These are phyloP conservation scores for Phylloporus sp. DNA, from an alignment of 768 basidiomycete genomes.

Conservation along the genomic window DNA sequence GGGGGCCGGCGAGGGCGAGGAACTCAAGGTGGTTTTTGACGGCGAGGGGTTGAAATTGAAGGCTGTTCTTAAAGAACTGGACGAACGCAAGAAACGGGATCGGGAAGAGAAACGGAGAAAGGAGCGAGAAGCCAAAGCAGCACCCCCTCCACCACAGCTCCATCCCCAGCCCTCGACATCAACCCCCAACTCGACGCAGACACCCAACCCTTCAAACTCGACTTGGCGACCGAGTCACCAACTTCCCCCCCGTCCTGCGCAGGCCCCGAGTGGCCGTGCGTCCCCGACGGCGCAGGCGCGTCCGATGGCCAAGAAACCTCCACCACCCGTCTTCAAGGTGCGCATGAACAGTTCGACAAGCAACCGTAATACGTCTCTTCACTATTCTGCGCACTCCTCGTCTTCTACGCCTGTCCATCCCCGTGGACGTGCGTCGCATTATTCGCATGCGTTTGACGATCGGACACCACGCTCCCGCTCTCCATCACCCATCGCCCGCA, in stretches of 20 bases:
- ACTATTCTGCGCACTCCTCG: slow-evolving; percentile 29
- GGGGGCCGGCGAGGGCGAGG: slow-evolving; percentile 44
- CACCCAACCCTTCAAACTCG: slow-evolving; percentile 18
- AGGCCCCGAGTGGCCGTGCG: slow-evolving; percentile 23
- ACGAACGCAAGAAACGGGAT: slow-evolving; percentile 44
- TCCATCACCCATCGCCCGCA: slow-evolving; percentile 39
- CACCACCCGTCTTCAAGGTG: slow-evolving; percentile 19
- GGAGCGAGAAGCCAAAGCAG: slow-evolving; percentile 25
- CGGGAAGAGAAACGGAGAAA: slow-evolving; percentile 46
- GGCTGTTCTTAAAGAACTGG: slow-evolving; percentile 62
- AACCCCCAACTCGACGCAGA: slow-evolving; percentile 27
- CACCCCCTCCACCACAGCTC: slow-evolving; percentile 10
- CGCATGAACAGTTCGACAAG: slow-evolving; percentile 25
- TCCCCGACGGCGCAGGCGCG: slow-evolving; percentile 26
- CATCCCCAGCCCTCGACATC: slow-evolving; percentile 16
- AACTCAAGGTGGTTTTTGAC: slow-evolving; percentile 76
- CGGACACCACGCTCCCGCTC: slow-evolving; percentile 30
- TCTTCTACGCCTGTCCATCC: slow-evolving; percentile 32
- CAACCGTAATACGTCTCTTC: slow-evolving; percentile 18
- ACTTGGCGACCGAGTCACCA: slow-evolving; percentile 24
- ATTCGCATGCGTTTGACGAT: slow-evolving; percentile 14
- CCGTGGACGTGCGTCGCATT: slow-evolving; percentile 26
- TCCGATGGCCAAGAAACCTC: slow-evolving; percentile 27
- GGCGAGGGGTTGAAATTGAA: slow-evolving; percentile 61
- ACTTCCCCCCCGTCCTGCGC: slow-evolving; percentile 26